These are phyloP conservation scores for Amphibolis antarctica DNA, from an alignment of 106 monocot species.

Conservation along the genomic window DNA sequence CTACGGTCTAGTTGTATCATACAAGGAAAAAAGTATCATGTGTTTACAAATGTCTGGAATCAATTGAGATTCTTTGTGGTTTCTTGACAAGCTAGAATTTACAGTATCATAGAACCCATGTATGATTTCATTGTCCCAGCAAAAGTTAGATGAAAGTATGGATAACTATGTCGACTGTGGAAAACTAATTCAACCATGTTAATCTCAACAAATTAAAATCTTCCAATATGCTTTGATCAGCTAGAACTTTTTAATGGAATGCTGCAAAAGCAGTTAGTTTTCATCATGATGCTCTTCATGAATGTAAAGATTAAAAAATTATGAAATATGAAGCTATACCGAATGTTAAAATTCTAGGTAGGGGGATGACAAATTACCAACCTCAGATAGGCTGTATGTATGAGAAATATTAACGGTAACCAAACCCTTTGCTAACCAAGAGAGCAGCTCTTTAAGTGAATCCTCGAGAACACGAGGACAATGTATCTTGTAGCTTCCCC, in stretches of 20 bases:
- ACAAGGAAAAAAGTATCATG: no score
- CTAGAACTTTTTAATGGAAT: background rate
- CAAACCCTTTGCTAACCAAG: slow-evolving; percentile 77
- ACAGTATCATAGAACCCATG: no score
- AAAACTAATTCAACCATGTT: no score
- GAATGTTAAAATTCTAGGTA: background rate
- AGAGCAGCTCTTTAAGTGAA: slow-evolving; percentile 74
- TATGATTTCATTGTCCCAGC: no score
- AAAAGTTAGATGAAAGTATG: no score
- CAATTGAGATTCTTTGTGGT: no score
- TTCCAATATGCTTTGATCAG: background rate
- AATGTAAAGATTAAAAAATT: background rate
- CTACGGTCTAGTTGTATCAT: no score
- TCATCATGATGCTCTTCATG: background rate
- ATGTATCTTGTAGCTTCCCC: slow-evolving; percentile 80
- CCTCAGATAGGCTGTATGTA: slow-evolving; percentile 60
- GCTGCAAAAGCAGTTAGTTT: background rate
- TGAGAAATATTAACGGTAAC: slow-evolving; percentile 74
- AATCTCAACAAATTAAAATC: no score
- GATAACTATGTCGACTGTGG: no score
- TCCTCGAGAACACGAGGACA: slow-evolving; percentile 57
- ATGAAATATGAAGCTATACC: background rate
- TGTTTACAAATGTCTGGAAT: no score
- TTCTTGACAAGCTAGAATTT: no score
- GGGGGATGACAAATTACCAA: slow-evolving; percentile 16